phyloP scores from a whole-genome alignment of 257 asterid genomes.

The Scutellaria minor region DNA sequence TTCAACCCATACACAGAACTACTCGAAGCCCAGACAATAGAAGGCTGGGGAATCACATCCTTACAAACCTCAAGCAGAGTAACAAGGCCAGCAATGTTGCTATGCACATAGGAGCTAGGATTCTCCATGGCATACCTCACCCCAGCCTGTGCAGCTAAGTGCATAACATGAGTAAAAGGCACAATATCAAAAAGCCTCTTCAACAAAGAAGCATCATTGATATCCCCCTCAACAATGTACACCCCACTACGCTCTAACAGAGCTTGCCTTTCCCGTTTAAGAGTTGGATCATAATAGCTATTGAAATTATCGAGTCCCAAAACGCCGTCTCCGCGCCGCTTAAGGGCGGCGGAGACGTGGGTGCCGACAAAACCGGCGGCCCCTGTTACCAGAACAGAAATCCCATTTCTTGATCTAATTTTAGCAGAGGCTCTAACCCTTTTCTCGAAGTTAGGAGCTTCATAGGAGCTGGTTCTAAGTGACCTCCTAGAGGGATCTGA shows the following conservation, averaged over 20 bases:
- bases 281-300: slow-evolving; percentile 74
- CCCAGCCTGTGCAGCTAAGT: slow-evolving; percentile 97
- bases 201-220: slow-evolving; percentile 65
- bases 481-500: slow-evolving; percentile 91
- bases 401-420: slow-evolving; percentile 80
- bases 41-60: slow-evolving; percentile 85
- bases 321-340: slow-evolving; percentile 96
- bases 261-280: slow-evolving; percentile 79
- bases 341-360: slow-evolving; percentile 89
- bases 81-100: slow-evolving; percentile 95
- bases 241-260: slow-evolving; percentile 83
- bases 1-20: slow-evolving; percentile 98
- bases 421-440: slow-evolving; percentile 82
- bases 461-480: slow-evolving; percentile 67
- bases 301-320: slow-evolving; percentile 89
- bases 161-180: slow-evolving; percentile 93
- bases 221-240: slow-evolving; percentile 93
- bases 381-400: slow-evolving; percentile 90
- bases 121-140: slow-evolving; percentile 97
- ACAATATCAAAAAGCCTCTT: slow-evolving; percentile 83
- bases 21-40: slow-evolving; percentile 97
- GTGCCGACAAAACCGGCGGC: slow-evolving; percentile 98
- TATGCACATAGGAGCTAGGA: slow-evolving; percentile 95
- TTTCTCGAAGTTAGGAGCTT: slow-evolving; percentile 67
- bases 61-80: slow-evolving; percentile 87